These are phyloP conservation scores for Rhizopogon rudus DNA, from an alignment of 768 basidiomycete genomes.

Conservation along the genomic window DNA sequence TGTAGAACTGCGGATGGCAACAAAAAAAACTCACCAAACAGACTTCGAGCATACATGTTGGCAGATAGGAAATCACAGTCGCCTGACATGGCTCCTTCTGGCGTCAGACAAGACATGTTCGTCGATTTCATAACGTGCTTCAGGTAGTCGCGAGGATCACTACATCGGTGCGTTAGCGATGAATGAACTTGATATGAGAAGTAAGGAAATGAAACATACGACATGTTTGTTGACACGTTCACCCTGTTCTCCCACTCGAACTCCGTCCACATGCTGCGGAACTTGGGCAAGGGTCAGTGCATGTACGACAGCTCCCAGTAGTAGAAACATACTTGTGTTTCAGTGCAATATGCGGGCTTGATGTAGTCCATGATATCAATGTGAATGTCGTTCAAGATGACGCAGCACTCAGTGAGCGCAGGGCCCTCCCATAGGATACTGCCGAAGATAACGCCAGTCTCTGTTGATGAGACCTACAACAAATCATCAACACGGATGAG, in stretches of 20 bases:
- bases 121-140: slow-evolving; percentile 94
- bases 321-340: slow-evolving; percentile 65
- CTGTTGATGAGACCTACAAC: slow-evolving; percentile 78
- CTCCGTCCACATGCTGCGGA: slow-evolving; percentile 99
- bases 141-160: slow-evolving; percentile 85
- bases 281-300: slow-evolving; percentile 38
- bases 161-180: slow-evolving; percentile 19
- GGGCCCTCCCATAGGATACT: slow-evolving; percentile 96
- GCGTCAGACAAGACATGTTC: slow-evolving; percentile 96
- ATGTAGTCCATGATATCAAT: slow-evolving; percentile 75
- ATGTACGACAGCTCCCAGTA: background rate
- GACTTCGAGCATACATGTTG: slow-evolving; percentile 91
- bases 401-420: slow-evolving; percentile 82
- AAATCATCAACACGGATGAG: background rate
- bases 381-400: slow-evolving; percentile 95
- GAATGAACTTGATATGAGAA: background rate
- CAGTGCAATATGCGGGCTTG: slow-evolving; percentile 81
- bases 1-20: background rate
- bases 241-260: slow-evolving; percentile 99
- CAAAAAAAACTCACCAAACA: slow-evolving; percentile 68
- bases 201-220: slow-evolving; percentile 43
- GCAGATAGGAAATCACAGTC: slow-evolving; percentile 97
- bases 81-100: slow-evolving; percentile 80
- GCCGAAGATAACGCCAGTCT: slow-evolving; percentile 99
- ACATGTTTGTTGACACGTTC: slow-evolving; percentile 80